Conservation (phyloP, 2,329 filamentous ascomycete species). For the Colletotrichum brevisporum region DNA sequence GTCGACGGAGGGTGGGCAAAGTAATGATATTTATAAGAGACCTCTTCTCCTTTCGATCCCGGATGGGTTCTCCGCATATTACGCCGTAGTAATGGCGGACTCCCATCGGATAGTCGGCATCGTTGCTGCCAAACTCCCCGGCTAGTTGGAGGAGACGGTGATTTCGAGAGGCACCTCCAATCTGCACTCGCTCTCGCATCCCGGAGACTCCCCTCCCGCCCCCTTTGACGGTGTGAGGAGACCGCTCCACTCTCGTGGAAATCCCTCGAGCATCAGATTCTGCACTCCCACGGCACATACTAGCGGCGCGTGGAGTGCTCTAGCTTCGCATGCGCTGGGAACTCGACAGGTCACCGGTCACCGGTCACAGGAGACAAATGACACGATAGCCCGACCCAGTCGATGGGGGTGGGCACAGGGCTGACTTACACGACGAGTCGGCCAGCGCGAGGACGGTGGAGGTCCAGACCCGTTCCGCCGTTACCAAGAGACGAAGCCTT, state of each 20-base stretch:
- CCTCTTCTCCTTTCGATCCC: not conserved
- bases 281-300: conserved; percentile 17
- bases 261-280: conserved; percentile 22
- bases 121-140: conserved; percentile 14
- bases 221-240: conserved; percentile 5
- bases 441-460: not conserved
- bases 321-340: not conserved
- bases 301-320: conserved; percentile 9
- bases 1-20: conserved; percentile 2
- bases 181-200: conserved; percentile 10
- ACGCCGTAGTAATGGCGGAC: not conserved
- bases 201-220: conserved; percentile 10
- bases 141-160: conserved; percentile 23
- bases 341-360: not conserved
- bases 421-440: conserved; percentile 7
- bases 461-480: not conserved
- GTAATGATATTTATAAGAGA: conserved; percentile 18
- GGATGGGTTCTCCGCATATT: not conserved
- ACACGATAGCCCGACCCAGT: not conserved
- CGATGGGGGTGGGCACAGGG: conserved; percentile 10
- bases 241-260: conserved; percentile 4
- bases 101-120: conserved; percentile 20
- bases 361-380: too few relatives aligned
- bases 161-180: conserved; percentile 18
- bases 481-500: not conserved